Evolutionary conservation across 495 filamentous ascomycete species (phyloP), one percentile per base, ranked within the genome.

Genomic region (Astrocystis sublimbata): DNA sequence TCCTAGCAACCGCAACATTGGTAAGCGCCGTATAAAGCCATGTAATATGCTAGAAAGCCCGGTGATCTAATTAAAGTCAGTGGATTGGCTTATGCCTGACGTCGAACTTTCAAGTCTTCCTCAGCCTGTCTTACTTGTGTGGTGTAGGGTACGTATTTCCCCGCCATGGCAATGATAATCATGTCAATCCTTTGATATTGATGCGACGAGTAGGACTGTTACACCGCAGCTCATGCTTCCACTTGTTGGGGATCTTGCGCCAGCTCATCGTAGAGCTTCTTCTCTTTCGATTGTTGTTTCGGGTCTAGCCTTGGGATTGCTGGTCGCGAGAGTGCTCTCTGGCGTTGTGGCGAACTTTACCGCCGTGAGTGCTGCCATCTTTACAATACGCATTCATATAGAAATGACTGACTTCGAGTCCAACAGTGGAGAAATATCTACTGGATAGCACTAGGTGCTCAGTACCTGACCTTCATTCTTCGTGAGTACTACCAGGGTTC

Each of bases 171-270:
- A 33, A n/a, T 49, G 26, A 42, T n/a, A 23, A 26, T n/a, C 23
- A 36, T 36, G 19, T 49, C 8, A 30, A 43, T 33, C 13, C 13
- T 54, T 24, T 12, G 38, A 17, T 9, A 35, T 41, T 63, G 60
- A 62, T 66, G 23, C 17, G 4, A 45, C 5, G 4, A 13, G 4
- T 64, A 86, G 86, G 8, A 92, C 89, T 0, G 89, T 92, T 17
- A 92, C 89, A 8, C 89, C 89, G 2, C 89, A 92, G 76, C 77
- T 90, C 26, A 89, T 92, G 88, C 82, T 92, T 23, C 89, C 89
- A 1, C 78, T 92, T 0, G 89, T 92, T 15, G 89, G 88, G 36
- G 88, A 91, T 64, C 83, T 92, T 31, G 88, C 87, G 3, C 89
- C 89, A 0, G 79, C 85, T 15, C 69, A 84, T 38, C 81, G 83